These are phyloP conservation scores for Ormosia semicastrata DNA, from an alignment of 306 rosid genomes.

Conservation along the genomic window DNA sequence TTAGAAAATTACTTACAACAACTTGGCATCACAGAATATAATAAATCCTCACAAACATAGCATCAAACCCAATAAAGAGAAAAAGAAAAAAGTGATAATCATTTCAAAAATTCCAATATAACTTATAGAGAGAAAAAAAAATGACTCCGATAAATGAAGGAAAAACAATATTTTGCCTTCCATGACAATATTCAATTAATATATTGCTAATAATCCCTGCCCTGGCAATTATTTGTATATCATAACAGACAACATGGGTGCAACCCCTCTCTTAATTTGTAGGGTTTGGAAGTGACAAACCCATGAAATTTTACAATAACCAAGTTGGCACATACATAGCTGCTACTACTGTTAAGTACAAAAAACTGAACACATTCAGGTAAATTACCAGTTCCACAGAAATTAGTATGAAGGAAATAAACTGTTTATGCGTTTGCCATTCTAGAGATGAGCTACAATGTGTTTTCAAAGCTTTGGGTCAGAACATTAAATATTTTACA, in stretches of 20 bases:
- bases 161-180: not conserved
- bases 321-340: not conserved
- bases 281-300: not conserved
- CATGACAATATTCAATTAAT: not conserved
- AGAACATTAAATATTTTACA: not conserved
- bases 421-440: not conserved
- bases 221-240: not conserved
- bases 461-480: not conserved
- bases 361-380: not conserved
- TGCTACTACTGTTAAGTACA: not conserved
- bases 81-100: not conserved
- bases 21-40: not conserved
- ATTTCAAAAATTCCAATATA: not conserved
- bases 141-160: not conserved
- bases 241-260: slow-evolving; percentile 8
- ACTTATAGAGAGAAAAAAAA: not conserved
- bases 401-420: not conserved
- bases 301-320: not conserved
- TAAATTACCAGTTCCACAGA: not conserved
- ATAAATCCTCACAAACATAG: not conserved
- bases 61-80: not conserved
- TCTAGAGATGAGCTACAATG: not conserved
- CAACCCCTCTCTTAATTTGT: not conserved
- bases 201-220: not conserved
- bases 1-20: slow-evolving; percentile 10